Evolutionary conservation across 2,329 filamentous ascomycete genomes (phyloP).

Genomic region (Conoideocrella luteorostrata): DNA sequence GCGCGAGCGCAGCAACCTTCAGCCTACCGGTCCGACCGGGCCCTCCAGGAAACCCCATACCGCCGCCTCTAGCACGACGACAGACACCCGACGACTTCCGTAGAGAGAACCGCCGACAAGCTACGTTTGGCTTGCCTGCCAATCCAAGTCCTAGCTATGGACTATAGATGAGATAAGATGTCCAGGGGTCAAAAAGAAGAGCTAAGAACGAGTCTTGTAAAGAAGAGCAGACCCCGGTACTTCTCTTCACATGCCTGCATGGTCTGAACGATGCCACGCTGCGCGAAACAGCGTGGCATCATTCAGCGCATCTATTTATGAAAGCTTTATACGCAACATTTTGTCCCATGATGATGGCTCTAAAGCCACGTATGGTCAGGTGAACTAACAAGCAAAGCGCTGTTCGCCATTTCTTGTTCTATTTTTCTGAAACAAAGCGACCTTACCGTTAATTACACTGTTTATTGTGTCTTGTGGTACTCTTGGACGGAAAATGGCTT

Average conservation of each 20-base stretch:
- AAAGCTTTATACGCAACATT: slow-evolving; percentile 2
- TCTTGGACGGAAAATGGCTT: no score
- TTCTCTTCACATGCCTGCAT: not conserved
- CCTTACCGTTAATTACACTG: no score
- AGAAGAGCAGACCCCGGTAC: no score
- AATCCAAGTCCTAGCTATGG: slow-evolving; percentile 34
- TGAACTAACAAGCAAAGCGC: not conserved
- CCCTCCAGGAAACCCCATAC: slow-evolving; percentile 51
- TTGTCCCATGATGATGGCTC: no score
- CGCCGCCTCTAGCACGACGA: slow-evolving; percentile 54
- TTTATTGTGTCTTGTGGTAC: no score
- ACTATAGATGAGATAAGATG: no score
- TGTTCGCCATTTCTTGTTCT: not conserved
- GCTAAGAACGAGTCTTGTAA: not conserved
- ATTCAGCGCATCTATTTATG: slow-evolving; percentile 24
- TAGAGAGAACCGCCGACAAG: slow-evolving; percentile 47
- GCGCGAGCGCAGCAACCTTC: slow-evolving; percentile 46
- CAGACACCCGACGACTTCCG: slow-evolving; percentile 48
- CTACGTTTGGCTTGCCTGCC: slow-evolving; percentile 43
- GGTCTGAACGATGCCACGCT: slow-evolving; percentile 8
- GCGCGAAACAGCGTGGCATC: slow-evolving; percentile 25
- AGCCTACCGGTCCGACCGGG: slow-evolving; percentile 59
- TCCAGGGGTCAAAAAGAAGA: not conserved
- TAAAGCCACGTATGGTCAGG: no score
- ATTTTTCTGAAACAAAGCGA: no score